Evolutionary conservation across 768 basidiomycete genomes (phyloP).

Genomic region (Boletus vermiculosoides): DNA sequence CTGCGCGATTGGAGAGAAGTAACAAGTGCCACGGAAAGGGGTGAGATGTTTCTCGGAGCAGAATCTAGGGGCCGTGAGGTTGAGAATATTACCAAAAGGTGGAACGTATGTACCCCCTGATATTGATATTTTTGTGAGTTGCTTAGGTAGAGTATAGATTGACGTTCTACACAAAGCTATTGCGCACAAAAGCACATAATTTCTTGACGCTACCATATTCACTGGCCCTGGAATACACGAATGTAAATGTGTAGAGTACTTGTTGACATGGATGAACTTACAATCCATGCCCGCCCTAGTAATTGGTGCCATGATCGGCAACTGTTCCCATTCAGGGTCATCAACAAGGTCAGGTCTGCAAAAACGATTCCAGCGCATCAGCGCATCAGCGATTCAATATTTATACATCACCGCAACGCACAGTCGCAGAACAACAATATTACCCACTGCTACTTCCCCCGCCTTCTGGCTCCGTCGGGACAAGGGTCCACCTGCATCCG

Average conservation of each 20-base stretch:
- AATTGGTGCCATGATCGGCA: slow-evolving; percentile 43
- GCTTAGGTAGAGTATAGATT: slow-evolving; percentile 46
- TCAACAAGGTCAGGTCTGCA: slow-evolving; percentile 53
- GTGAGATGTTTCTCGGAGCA: slow-evolving; percentile 26
- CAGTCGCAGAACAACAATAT: slow-evolving; percentile 52
- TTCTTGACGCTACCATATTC: slow-evolving; percentile 56
- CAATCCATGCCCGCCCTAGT: slow-evolving; percentile 49
- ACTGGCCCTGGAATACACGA: slow-evolving; percentile 50
- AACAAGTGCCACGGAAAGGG: slow-evolving; percentile 26
- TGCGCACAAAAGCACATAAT: slow-evolving; percentile 53
- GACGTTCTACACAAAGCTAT: slow-evolving; percentile 45
- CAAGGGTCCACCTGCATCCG: slow-evolving; percentile 46
- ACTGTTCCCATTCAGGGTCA: slow-evolving; percentile 49
- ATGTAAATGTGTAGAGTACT: not conserved
- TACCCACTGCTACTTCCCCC: slow-evolving; percentile 48
- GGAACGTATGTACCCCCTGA: slow-evolving; percentile 18
- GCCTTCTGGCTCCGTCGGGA: slow-evolving; percentile 31
- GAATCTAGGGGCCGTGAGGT: slow-evolving; percentile 28
- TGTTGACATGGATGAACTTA: slow-evolving; percentile 31
- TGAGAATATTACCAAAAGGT: not conserved
- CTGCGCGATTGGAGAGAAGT: slow-evolving; percentile 49
- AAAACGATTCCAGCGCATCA: not conserved
- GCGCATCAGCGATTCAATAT: not conserved
- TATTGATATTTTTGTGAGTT: slow-evolving; percentile 11
- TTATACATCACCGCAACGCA: slow-evolving; percentile 25